Evolutionary conservation across 2,329 filamentous ascomycete species (phyloP), one percentile per base, ranked within the genome.

Genomic region (Exophiala sideris): DNA sequence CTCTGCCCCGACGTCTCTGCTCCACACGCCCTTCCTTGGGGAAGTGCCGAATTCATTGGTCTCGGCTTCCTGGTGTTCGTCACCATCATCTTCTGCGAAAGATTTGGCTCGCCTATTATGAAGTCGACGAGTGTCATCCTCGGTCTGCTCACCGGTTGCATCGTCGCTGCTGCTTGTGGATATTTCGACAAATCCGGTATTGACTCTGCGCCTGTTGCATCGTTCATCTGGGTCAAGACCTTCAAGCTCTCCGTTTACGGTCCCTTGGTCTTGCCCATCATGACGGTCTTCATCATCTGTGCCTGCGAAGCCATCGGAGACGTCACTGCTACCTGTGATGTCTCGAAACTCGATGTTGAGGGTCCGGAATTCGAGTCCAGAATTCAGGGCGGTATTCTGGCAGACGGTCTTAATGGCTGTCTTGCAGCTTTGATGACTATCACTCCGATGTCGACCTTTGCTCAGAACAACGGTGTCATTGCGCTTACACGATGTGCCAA

Each of bases 151-250:
- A 77, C 85, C 10, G 84, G 85, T 36, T 88, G 84, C 62, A 84
- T 86, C 58, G 83, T 87, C 16, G 84, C 84, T 4, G 85, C 74
- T 7, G 82, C 83, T 2, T 83, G 79, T 54, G 84, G 84, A 10
- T 87, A 87, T 69, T 87, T 86, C 65, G 82, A 83, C 48, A 69
- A 72, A 10, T 73, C 73, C 5, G 76, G 77, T 36, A 86, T 88
- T 61, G 76, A 82, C 55, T 72, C 76, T 5, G 83, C 85, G 0
- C 84, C 84, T 0, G 80, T 78, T 1, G 82, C 73, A 3, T 84
- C 81, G n/a, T 88, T 88, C 69, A 80, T 87, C 65, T 88, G 85
- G 85, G 81, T 86, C 16, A 76, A 84, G 57, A 87, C 83, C 0
- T 88, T 87, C 74, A 79, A 79, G n/a, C 71, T 88, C 5, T 76